Evolutionary conservation across 176 grass and related monocot species (phyloP), one percentile per base, ranked within the genome.

Genomic region (Luzula sylvatica): DNA sequence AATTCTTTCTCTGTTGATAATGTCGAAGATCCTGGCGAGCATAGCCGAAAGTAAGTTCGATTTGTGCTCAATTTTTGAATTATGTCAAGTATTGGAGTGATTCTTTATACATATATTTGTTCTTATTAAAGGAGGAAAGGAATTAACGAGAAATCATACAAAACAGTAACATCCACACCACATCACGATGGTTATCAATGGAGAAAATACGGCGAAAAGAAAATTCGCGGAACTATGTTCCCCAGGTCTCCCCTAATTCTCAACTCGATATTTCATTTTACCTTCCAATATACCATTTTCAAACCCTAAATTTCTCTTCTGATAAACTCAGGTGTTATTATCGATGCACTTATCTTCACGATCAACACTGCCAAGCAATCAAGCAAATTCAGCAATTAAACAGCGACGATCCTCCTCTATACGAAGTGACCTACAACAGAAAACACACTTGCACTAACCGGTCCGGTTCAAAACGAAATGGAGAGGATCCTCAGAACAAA

Each of bases 101-200:
- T n/a, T n/a, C 20, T 28, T 50, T 29, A 45, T 47, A 64, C 26
- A 25, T 46, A 18, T 64, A 48, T 64, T 64, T 47, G 47, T 64
- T 64, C 60, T 64, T 64, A 47, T 42, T 24, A 64, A 64, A 64
- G 60, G 60, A 64, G 60, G 25, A 64, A 64, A 64, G 60, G 60
- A 29, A 64, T 47, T 8, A 27, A 64, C 44, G 60, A 64, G 13
- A 35, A 35, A 35, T 50, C 60, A 7, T 49, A 41, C 38, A 64
- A 64, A 28, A 49, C 11, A 5, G 60, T 50, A 2, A 64, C 60
- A 20, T 64, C 60, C 16, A 35, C 60, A 1, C 60, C 60, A 6
- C 60, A 64, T 48, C 60, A 64, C 20, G 60, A 64, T 0, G 60
- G 60, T 17, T 64, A 64, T 26, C 60, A 64, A 27, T 64, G 60